These are phyloP conservation scores for Elsinoe fawcettii DNA, from an alignment of 2,329 filamentous ascomycete species.

Conservation along the genomic window DNA sequence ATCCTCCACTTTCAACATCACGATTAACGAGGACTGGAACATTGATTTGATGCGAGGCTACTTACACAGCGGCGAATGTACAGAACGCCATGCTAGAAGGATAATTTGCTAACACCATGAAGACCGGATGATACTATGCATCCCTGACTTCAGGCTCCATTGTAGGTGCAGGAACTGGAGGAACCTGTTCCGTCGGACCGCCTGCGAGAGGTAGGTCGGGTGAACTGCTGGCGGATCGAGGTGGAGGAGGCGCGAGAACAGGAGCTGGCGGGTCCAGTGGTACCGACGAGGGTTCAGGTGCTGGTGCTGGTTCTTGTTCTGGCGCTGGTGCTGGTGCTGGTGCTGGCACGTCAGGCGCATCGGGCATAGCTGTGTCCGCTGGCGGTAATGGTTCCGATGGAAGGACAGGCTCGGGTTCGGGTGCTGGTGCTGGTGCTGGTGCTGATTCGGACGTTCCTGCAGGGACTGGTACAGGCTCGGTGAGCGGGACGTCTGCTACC, in stretches of 20 bases:
- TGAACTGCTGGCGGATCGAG: conserved; percentile 33
- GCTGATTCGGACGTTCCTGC: neutral
- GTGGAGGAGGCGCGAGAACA: neutral
- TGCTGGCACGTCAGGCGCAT: neutral
- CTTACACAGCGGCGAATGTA: neutral
- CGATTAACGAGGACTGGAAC: conserved; percentile 16
- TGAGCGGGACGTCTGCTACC: neutral
- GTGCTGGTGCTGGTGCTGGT: too few species aligned
- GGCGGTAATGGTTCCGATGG: neutral
- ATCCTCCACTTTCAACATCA: neutral
- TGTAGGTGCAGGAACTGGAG: neutral
- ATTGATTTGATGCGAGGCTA: conserved; percentile 1
- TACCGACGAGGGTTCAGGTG: neutral
- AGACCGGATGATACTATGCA: neutral
- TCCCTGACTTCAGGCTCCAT: neutral
- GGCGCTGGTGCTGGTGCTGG: neutral
- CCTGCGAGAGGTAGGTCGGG: conserved; percentile 35
- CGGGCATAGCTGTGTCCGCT: conserved; percentile 15
- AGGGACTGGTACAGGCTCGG: neutral
- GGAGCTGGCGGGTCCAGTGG: conserved; percentile 15
- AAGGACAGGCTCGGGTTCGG: neutral
- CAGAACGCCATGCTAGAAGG: neutral
- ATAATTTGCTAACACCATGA: neutral
- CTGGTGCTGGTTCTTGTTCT: conserved; percentile 8
- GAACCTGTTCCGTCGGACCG: neutral